These are phyloP conservation scores for Xylaria curta DNA, from an alignment of 495 filamentous ascomycete genomes.

Conservation along the genomic window DNA sequence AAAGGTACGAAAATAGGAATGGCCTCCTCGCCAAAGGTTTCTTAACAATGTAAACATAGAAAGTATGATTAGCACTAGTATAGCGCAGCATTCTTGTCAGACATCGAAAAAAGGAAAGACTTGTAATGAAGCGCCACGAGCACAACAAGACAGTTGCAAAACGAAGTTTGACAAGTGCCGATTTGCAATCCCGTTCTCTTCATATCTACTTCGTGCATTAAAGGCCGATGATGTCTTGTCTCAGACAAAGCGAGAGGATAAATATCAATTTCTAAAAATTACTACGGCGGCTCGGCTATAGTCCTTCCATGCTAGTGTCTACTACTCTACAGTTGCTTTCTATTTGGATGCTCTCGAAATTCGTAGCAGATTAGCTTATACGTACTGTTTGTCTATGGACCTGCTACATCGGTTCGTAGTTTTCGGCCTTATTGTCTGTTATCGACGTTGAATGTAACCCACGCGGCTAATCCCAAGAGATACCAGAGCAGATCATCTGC, in stretches of 20 bases:
- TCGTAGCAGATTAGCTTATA: neutral
- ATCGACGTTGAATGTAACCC: conserved; percentile 4
- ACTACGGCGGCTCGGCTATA: conserved; percentile 3
- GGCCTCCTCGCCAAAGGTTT: neutral
- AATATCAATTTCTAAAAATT: neutral
- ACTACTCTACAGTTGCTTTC: neutral
- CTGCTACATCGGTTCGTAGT: neutral
- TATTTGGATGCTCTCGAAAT: neutral
- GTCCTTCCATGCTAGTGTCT: neutral
- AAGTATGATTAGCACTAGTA: neutral
- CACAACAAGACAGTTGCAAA: neutral
- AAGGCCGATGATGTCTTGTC: neutral
- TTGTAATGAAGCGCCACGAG: neutral
- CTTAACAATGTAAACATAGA: neutral
- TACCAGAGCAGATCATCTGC: neutral
- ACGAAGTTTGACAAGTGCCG: neutral
- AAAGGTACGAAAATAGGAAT: neutral
- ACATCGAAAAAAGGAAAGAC: neutral
- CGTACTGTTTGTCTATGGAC: conserved; percentile 2
- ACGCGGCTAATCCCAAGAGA: neutral
- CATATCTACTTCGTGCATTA: neutral
- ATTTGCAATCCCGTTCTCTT: neutral
- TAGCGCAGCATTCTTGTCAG: neutral
- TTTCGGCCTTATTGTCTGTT: neutral
- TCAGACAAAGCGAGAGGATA: neutral